Conservation (phyloP, 2,329 filamentous ascomycete species). For the Thielaviopsis euricoi region DNA sequence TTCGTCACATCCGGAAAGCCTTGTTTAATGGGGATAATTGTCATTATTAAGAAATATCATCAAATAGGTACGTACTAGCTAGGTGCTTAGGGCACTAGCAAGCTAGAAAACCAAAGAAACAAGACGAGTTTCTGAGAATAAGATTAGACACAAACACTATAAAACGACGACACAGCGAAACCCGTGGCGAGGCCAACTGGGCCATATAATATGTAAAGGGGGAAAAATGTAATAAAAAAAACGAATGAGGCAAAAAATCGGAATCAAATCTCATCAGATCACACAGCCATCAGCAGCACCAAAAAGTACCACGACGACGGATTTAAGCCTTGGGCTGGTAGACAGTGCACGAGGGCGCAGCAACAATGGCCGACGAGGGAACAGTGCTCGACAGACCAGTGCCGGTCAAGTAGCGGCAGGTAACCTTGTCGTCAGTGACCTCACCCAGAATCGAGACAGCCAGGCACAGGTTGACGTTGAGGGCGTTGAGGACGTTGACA, state of each 20-base stretch:
- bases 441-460: constrained; percentile 8
- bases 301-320: background rate
- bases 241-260: background rate
- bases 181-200: background rate
- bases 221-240: background rate
- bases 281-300: background rate
- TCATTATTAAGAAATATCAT: background rate
- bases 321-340: constrained; percentile 6
- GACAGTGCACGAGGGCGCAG: background rate
- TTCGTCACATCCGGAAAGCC: too few relatives aligned
- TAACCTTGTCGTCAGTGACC: constrained; percentile 1
- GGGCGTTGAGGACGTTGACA: constrained; percentile 14
- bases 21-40: background rate
- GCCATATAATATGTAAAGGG: background rate
- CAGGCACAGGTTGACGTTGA: constrained; percentile 14
- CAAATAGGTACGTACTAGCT: background rate
- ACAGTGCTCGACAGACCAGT: background rate
- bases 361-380: background rate
- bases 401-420: constrained; percentile 11
- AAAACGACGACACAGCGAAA: background rate
- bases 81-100: background rate
- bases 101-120: background rate
- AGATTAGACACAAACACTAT: background rate
- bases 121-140: background rate
- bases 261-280: background rate